Conservation (phyloP, 768 basidiomycete species). For the Trametes coccinea region DNA sequence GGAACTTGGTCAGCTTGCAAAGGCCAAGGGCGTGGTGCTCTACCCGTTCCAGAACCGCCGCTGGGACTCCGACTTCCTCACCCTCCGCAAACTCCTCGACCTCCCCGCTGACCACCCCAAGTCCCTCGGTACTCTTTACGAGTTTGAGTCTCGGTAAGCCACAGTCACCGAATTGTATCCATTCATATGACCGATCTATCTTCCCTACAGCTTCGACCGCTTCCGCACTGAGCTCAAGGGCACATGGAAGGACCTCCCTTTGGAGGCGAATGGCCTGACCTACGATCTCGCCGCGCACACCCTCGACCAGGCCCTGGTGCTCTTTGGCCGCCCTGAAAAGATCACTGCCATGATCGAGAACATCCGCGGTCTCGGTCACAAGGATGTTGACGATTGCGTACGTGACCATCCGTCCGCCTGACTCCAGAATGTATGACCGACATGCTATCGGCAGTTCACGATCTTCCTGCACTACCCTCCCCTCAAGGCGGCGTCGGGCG, state of each 20-base stretch:
- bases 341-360: conserved; percentile 74
- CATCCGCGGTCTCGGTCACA: conserved; percentile 61
- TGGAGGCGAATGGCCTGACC: conserved; percentile 61
- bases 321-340: conserved; percentile 73
- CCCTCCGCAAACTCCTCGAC: conserved; percentile 57
- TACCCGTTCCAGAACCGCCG: conserved; percentile 76
- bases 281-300: conserved; percentile 83
- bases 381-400: conserved; percentile 67
- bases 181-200: background rate
- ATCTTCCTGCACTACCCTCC: conserved; percentile 26
- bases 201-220: conserved; percentile 62
- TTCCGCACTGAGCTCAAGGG: conserved; percentile 65
- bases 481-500: conserved; percentile 3
- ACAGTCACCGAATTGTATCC: too few species aligned
- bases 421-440: conserved; percentile 17
- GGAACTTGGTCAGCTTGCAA: conserved; percentile 61
- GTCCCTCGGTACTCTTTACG: conserved; percentile 60
- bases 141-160: conserved; percentile 72
- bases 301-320: conserved; percentile 71
- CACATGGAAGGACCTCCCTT: conserved; percentile 77
- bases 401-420: conserved; percentile 22
- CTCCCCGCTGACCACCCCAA: conserved; percentile 51
- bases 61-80: conserved; percentile 78
- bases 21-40: conserved; percentile 57
- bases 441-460: conserved; percentile 17